Evolutionary conservation across 106 monocot genomes (phyloP).

Genomic region (Dactylorhiza incarnata): DNA sequence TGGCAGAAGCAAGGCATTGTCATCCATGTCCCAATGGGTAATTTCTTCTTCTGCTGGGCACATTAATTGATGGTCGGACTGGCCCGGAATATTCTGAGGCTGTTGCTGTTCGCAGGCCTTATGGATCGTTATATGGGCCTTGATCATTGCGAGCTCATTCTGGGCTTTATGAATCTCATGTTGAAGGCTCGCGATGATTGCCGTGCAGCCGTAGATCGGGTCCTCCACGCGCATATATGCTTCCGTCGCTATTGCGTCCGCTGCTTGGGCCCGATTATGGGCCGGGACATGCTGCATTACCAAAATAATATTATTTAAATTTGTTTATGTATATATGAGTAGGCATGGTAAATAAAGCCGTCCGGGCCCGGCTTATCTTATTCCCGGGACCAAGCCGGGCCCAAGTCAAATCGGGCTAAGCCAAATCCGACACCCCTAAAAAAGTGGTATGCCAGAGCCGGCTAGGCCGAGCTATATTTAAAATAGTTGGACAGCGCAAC

Average conservation of each 20-base stretch:
- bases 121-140: slow-evolving; percentile 27
- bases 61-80: too few species aligned
- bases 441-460: too few species aligned
- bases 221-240: slow-evolving; percentile 46
- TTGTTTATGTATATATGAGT: too few species aligned
- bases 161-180: slow-evolving; percentile 25
- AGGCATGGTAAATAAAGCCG: too few species aligned
- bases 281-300: slow-evolving; percentile 25
- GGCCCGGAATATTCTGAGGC: not conserved
- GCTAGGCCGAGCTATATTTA: too few species aligned
- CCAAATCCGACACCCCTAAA: too few species aligned
- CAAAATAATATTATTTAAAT: not conserved
- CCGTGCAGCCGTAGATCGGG: slow-evolving; percentile 44
- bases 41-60: not conserved
- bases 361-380: too few species aligned
- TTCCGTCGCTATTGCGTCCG: slow-evolving; percentile 43
- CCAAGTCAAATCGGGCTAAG: not conserved
- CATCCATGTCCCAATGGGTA: not conserved
- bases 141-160: slow-evolving; percentile 16
- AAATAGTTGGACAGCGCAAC: too few species aligned
- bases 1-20: not conserved
- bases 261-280: slow-evolving; percentile 23
- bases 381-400: too few species aligned
- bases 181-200: slow-evolving; percentile 28
- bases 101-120: not conserved